phyloP scores from a whole-genome alignment of 495 filamentous ascomycete genomes.

The Aspergillus conjunctus region DNA sequence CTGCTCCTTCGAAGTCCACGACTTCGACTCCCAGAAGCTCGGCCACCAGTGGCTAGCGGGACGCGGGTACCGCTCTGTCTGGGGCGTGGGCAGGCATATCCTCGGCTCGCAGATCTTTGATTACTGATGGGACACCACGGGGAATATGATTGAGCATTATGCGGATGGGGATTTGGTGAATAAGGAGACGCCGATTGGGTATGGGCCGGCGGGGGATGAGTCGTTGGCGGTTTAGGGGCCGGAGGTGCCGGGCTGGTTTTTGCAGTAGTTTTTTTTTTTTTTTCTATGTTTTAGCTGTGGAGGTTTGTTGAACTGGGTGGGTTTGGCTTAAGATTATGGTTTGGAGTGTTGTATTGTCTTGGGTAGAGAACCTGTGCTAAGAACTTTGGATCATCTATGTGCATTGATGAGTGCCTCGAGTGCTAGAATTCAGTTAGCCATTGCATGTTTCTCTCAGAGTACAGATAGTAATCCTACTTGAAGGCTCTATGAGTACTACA shows the following conservation, averaged over 20 bases:
- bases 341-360: too few species aligned
- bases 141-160: conserved; percentile 67
- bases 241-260: conserved; percentile 25
- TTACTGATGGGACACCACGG: conserved; percentile 66
- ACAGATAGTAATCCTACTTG: too few species aligned
- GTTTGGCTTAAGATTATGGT: too few species aligned
- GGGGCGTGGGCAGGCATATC: conserved; percentile 76
- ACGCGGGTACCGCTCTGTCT: conserved; percentile 66
- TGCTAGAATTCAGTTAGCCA: too few species aligned
- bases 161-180: conserved; percentile 63
- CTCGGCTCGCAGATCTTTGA: conserved; percentile 77
- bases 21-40: conserved; percentile 73
- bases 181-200: conserved; percentile 33
- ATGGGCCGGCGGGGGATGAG: conserved; percentile 29
- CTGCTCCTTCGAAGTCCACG: conserved; percentile 71
- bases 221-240: conserved; percentile 38
- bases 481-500: too few species aligned
- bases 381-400: too few species aligned
- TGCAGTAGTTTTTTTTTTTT: conserved; percentile 19
- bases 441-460: too few species aligned
- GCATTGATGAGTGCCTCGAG: too few species aligned
- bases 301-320: too few species aligned
- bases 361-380: too few species aligned
- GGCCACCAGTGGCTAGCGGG: conserved; percentile 70
- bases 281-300: too few species aligned